Evolutionary conservation across 495 filamentous ascomycete genomes (phyloP).

Genomic region (Chaetomidium leptoderma): DNA sequence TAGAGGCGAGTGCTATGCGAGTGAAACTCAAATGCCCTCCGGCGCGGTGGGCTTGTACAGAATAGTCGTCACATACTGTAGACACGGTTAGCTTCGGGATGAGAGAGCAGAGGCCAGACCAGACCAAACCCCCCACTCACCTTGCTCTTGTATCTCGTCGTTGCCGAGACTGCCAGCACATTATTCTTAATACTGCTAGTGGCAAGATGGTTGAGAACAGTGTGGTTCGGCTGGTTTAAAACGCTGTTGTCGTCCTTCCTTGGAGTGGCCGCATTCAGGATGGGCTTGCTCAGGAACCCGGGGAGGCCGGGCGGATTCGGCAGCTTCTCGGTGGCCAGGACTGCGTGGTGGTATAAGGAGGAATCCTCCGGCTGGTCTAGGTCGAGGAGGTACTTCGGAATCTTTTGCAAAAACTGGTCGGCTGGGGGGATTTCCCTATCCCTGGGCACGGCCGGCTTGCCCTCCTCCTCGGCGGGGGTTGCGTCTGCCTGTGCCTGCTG

Average conservation of each 20-base stretch:
- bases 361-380: constrained; percentile 78
- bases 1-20: not conserved
- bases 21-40: constrained; percentile 21
- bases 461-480: constrained; percentile 36
- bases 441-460: constrained; percentile 36
- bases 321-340: constrained; percentile 65
- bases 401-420: constrained; percentile 54
- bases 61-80: constrained; percentile 92
- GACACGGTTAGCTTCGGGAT: constrained; percentile 12
- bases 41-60: constrained; percentile 82
- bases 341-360: constrained; percentile 61
- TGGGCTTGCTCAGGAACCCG: constrained; percentile 88
- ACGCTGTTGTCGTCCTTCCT: constrained; percentile 99
- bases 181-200: constrained; percentile 97
- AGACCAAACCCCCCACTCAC: constrained; percentile 46
- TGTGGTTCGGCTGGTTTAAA: constrained; percentile 92
- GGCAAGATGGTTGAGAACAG: constrained; percentile 93
- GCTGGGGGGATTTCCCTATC: constrained; percentile 42
- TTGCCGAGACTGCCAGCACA: constrained; percentile 93
- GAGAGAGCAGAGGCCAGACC: not conserved
- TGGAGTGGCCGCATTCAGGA: constrained; percentile 80
- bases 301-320: constrained; percentile 81
- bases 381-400: constrained; percentile 82
- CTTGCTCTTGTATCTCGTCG: constrained; percentile 94
- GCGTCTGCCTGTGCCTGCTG: constrained; percentile 33